Conservation (phyloP, 257 asterid genomes). For the Solanum megistacrolobum region DNA sequence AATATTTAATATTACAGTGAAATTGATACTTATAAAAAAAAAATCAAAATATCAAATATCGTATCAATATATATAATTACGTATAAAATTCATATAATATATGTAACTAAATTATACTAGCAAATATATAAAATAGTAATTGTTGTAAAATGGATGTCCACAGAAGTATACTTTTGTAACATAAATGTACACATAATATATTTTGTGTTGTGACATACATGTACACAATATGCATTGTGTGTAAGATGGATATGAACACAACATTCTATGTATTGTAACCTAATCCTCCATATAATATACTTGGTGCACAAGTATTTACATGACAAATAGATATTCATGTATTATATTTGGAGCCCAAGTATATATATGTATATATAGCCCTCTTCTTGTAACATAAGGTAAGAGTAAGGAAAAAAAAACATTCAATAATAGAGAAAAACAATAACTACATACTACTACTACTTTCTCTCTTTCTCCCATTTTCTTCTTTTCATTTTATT, state of each 20-base stretch:
- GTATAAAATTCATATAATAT: too few relatives aligned
- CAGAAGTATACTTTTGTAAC: not conserved
- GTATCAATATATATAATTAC: not conserved
- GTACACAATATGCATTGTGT: not conserved
- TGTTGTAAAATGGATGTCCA: not conserved
- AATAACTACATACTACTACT: too few relatives aligned
- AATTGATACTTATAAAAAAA: too few relatives aligned
- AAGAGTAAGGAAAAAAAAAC: not conserved
- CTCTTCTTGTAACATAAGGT: not conserved
- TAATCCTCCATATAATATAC: not conserved
- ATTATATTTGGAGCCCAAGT: not conserved
- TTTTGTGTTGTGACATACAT: not conserved
- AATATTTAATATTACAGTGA: not conserved
- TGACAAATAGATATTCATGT: not conserved
- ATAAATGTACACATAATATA: not conserved
- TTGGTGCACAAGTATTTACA: not conserved
- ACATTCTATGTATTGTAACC: not conserved
- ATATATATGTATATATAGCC: too few relatives aligned
- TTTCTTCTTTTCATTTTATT: not conserved
- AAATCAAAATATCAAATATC: too few relatives aligned
- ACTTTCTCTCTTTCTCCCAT: not conserved
- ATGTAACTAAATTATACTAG: not conserved
- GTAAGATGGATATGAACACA: not conserved
- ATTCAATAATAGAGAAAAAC: not conserved
- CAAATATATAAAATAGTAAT: not conserved